These are phyloP conservation scores for Capsicum baccatum DNA, from an alignment of 257 asterid genomes.

Conservation along the genomic window DNA sequence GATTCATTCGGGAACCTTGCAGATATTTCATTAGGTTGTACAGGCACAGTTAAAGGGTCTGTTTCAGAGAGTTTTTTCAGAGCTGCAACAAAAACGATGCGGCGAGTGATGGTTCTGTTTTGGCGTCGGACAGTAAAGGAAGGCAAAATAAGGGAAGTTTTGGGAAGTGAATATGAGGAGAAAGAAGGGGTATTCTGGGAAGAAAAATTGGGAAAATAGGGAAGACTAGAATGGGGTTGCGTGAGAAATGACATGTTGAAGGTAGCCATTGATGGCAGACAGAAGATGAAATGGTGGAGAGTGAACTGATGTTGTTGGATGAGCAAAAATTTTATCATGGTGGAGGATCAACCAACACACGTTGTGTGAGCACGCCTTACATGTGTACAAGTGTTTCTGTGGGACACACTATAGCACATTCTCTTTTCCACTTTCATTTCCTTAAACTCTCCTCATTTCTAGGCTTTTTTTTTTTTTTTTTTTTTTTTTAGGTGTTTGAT, in stretches of 20 bases:
- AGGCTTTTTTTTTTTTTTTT: too few relatives aligned
- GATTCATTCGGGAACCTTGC: slow-evolving; percentile 63
- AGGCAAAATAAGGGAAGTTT: slow-evolving; percentile 44
- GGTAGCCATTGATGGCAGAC: slow-evolving; percentile 30
- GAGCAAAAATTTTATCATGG: background rate
- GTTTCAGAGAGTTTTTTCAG: slow-evolving; percentile 70
- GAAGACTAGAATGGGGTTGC: slow-evolving; percentile 36
- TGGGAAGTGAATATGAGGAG: slow-evolving; percentile 48
- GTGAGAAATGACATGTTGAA: slow-evolving; percentile 43
- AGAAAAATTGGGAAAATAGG: slow-evolving; percentile 35
- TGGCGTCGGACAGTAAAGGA: slow-evolving; percentile 42
- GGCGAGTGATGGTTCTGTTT: slow-evolving; percentile 39
- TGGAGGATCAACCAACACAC: too few relatives aligned
- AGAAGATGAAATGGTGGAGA: background rate
- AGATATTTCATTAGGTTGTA: slow-evolving; percentile 42
- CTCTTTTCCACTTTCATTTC: too few relatives aligned
- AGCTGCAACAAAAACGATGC: slow-evolving; percentile 67
- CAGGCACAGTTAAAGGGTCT: slow-evolving; percentile 58
- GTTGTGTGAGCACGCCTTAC: too few relatives aligned
- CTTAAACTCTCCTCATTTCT: too few relatives aligned
- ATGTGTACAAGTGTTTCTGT: too few relatives aligned
- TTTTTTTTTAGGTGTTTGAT: too few relatives aligned
- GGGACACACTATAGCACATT: too few relatives aligned
- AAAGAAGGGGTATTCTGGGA: slow-evolving; percentile 45
- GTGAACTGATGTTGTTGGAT: background rate